Evolutionary conservation across 2,329 filamentous ascomycete species (phyloP).

Genomic region (Domatiomyces catenatus): DNA sequence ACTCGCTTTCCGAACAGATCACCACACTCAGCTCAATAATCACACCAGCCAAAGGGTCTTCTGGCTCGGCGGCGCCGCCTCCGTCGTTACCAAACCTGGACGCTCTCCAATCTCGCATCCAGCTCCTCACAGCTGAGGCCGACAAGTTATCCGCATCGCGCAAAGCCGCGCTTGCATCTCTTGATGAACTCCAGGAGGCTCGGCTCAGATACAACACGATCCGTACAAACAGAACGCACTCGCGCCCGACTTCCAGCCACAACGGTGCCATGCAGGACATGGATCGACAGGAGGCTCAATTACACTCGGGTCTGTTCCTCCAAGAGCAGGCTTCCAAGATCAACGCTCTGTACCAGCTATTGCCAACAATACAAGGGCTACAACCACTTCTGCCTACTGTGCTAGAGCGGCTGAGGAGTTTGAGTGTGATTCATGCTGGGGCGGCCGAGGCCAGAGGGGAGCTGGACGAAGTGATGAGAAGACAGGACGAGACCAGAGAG

Average conservation of each 20-base stretch:
- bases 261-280: slow-evolving; percentile 37
- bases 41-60: slow-evolving; percentile 12
- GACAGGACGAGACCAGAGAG: slow-evolving; percentile 64
- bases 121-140: slow-evolving; percentile 30
- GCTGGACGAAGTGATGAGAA: slow-evolving; percentile 59
- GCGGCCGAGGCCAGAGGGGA: slow-evolving; percentile 68
- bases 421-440: slow-evolving; percentile 72
- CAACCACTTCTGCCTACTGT: slow-evolving; percentile 72
- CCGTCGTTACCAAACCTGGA: slow-evolving; percentile 26
- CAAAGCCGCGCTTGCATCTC: slow-evolving; percentile 28
- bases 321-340: slow-evolving; percentile 69
- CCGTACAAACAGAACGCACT: slow-evolving; percentile 3
- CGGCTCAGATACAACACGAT: slow-evolving; percentile 22
- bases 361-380: slow-evolving; percentile 76
- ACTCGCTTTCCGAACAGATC: slow-evolving; percentile 67
- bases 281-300: slow-evolving; percentile 26
- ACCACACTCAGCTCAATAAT: slow-evolving; percentile 47
- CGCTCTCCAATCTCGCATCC: slow-evolving; percentile 28
- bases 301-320: slow-evolving; percentile 27
- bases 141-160: slow-evolving; percentile 29
- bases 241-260: slow-evolving; percentile 27
- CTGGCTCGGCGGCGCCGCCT: not conserved
- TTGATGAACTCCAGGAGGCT: slow-evolving; percentile 27
- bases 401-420: slow-evolving; percentile 67
- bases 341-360: slow-evolving; percentile 74